Evolutionary conservation across 345 rosid species (phyloP).

Genomic region (Euclidium syriacum): DNA sequence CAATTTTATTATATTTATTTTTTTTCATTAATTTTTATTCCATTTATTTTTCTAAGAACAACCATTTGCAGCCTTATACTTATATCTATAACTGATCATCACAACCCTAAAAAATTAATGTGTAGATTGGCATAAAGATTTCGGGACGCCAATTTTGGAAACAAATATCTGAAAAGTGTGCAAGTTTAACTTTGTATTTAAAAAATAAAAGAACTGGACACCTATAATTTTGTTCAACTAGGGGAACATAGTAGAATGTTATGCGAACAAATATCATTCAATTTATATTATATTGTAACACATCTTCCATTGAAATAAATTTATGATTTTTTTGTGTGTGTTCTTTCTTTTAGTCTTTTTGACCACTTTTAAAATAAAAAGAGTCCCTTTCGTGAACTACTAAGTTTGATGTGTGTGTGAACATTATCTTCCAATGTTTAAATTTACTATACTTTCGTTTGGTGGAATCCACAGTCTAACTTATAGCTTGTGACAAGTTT

Average conservation of each 20-base stretch:
- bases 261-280: background rate
- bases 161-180: too few relatives aligned
- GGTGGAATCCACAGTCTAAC: slow-evolving; percentile 1
- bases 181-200: too few relatives aligned
- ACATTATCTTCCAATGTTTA: slow-evolving; percentile 1
- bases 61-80: too few relatives aligned
- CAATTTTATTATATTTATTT: too few relatives aligned
- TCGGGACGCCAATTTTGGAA: too few relatives aligned
- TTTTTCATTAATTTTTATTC: too few relatives aligned
- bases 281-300: background rate
- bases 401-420: slow-evolving; percentile 11
- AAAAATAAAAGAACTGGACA: background rate
- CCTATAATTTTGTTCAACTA: background rate
- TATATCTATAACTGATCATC: too few relatives aligned
- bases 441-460: slow-evolving; percentile 10
- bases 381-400: slow-evolving; percentile 24
- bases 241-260: background rate
- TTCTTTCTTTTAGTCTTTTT: background rate
- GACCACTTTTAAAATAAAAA: slow-evolving; percentile 1
- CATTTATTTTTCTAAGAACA: too few relatives aligned
- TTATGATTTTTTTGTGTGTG: background rate
- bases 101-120: too few relatives aligned
- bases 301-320: background rate
- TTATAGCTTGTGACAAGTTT: background rate
- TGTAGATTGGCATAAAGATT: too few relatives aligned